These are phyloP conservation scores for Vanrija sp. DNA, from an alignment of 1,284 basidiomycete species.

Conservation along the genomic window DNA sequence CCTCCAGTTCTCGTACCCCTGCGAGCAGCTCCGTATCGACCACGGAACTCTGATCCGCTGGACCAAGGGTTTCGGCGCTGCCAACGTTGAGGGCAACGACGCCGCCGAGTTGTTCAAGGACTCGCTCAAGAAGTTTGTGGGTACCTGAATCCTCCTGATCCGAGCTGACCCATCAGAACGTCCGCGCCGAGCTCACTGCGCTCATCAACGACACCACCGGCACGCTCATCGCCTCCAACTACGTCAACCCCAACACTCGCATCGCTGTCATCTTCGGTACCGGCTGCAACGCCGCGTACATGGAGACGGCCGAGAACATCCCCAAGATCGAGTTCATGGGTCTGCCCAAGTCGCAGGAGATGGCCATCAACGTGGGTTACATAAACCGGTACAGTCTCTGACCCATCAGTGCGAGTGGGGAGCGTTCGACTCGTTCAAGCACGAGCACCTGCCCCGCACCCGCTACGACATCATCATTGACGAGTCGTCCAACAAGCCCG, in stretches of 20 bases:
- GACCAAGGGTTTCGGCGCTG: conserved; percentile 96
- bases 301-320: conserved; percentile 78
- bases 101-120: conserved; percentile 88
- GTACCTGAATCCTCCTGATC: conserved; percentile 13
- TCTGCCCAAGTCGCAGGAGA: conserved; percentile 64
- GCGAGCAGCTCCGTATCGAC: conserved; percentile 88
- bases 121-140: conserved; percentile 64
- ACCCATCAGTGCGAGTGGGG: conserved; percentile 59
- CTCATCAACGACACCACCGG: conserved; percentile 97
- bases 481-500: conserved; percentile 90
- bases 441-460: conserved; percentile 88
- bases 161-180: conserved; percentile 34
- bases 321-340: conserved; percentile 71
- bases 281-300: conserved; percentile 96
- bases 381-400: not conserved
- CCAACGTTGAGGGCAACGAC: conserved; percentile 87
- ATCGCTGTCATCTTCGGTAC: conserved; percentile 98
- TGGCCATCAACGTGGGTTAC: conserved; percentile 83
- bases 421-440: conserved; percentile 93
- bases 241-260: conserved; percentile 84
- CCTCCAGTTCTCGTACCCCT: conserved; percentile 84
- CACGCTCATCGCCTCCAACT: conserved; percentile 93
- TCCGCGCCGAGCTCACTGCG: conserved; percentile 72
- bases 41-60: conserved; percentile 90
- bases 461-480: conserved; percentile 94